Conservation (phyloP, 1,284 basidiomycete genomes). For the Chalciporus sp. region DNA sequence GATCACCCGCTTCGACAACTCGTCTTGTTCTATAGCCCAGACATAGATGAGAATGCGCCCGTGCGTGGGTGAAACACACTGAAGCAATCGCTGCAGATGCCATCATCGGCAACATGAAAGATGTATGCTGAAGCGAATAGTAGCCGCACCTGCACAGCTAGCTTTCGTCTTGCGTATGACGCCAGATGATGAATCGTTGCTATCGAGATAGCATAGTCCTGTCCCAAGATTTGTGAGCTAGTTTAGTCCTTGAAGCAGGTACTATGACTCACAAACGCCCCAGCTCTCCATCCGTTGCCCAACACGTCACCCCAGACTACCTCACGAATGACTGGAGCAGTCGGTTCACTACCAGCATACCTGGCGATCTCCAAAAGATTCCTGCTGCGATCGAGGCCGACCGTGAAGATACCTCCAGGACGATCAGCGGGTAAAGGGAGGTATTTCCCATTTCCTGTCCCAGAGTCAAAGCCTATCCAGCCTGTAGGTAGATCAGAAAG, state of each 20-base stretch:
- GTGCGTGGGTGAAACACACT: slow-evolving; percentile 60
- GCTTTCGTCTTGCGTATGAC: slow-evolving; percentile 68
- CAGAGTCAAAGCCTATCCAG: slow-evolving; percentile 90
- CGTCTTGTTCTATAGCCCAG: slow-evolving; percentile 97
- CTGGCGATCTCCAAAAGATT: slow-evolving; percentile 80
- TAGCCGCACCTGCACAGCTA: slow-evolving; percentile 67
- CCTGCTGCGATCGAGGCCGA: slow-evolving; percentile 82
- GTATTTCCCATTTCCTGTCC: slow-evolving; percentile 98
- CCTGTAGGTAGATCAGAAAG: slow-evolving; percentile 74
- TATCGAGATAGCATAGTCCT: slow-evolving; percentile 96
- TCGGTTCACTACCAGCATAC: slow-evolving; percentile 47
- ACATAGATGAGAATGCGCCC: slow-evolving; percentile 92
- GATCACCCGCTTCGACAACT: slow-evolving; percentile 72
- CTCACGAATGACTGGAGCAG: slow-evolving; percentile 50
- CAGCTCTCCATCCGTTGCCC: slow-evolving; percentile 68
- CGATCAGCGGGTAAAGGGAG: slow-evolving; percentile 68
- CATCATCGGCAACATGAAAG: slow-evolving; percentile 3
- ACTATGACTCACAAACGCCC: slow-evolving; percentile 71
- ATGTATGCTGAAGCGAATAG: background rate
- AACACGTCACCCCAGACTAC: slow-evolving; percentile 78
- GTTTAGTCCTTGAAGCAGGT: background rate
- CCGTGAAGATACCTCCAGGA: slow-evolving; percentile 63
- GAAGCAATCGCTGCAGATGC: slow-evolving; percentile 59
- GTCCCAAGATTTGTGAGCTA: slow-evolving; percentile 1
- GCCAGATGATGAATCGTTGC: slow-evolving; percentile 95